These are phyloP conservation scores for Sporothrix sp. DNA, from an alignment of 2,329 filamentous ascomycete genomes.

Conservation along the genomic window DNA sequence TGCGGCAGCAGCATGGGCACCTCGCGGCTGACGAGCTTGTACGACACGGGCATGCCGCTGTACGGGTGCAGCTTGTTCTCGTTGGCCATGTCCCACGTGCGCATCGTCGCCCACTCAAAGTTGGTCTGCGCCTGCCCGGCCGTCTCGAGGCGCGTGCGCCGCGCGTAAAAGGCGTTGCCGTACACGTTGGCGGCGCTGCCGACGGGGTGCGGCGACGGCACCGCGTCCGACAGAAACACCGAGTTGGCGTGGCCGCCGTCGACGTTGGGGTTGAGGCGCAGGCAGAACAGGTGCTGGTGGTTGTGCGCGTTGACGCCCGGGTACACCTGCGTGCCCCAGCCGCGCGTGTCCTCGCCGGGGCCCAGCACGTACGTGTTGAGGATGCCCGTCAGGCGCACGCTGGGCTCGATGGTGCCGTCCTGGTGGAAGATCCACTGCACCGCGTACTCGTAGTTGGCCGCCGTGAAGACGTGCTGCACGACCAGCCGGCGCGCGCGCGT, in stretches of 20 bases:
- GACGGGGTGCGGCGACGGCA: slow-evolving; percentile 59
- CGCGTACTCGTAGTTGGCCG: slow-evolving; percentile 88
- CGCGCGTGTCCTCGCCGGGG: slow-evolving; percentile 68
- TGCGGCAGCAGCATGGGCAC: slow-evolving; percentile 71
- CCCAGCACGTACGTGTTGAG: slow-evolving; percentile 83
- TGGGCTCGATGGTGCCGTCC: slow-evolving; percentile 83
- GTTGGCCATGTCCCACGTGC: slow-evolving; percentile 89
- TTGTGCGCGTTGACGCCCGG: slow-evolving; percentile 90
- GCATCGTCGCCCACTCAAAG: slow-evolving; percentile 67
- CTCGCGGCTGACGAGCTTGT: slow-evolving; percentile 84
- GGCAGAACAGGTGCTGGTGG: slow-evolving; percentile 89
- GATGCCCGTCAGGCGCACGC: slow-evolving; percentile 86
- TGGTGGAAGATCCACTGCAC: slow-evolving; percentile 36
- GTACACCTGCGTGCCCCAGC: slow-evolving; percentile 88
- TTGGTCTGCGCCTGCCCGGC: slow-evolving; percentile 61
- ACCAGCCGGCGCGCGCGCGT: slow-evolving; percentile 79
- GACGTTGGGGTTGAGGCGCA: slow-evolving; percentile 78
- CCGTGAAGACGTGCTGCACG: slow-evolving; percentile 86
- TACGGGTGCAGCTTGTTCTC: slow-evolving; percentile 74
- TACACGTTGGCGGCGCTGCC: slow-evolving; percentile 77
- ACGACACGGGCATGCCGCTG: slow-evolving; percentile 73
- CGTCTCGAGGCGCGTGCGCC: slow-evolving; percentile 69
- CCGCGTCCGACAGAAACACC: slow-evolving; percentile 72
- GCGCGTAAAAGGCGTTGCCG: slow-evolving; percentile 82
- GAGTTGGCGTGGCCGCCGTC: slow-evolving; percentile 81